Conservation (phyloP, 2,329 filamentous ascomycete species). For the Exophiala calicioides region DNA sequence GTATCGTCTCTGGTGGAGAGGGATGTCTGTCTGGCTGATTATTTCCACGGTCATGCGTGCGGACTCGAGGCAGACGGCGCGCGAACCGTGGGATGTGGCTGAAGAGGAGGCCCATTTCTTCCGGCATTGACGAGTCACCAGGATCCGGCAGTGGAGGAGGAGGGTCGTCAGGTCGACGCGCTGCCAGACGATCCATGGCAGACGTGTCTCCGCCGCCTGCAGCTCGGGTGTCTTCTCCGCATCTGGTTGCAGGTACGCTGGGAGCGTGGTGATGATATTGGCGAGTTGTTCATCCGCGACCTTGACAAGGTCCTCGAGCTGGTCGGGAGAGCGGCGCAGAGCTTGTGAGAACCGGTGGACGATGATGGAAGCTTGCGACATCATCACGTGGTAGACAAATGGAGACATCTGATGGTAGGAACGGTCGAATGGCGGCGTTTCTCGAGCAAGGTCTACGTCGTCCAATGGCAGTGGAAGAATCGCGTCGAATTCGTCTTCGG, state of each 20-base stretch:
- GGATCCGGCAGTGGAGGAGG: neutral
- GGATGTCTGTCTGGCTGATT: neutral
- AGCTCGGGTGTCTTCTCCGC: neutral
- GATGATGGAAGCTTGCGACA: neutral
- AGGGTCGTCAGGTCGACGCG: neutral
- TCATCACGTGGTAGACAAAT: neutral
- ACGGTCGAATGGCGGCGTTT: neutral
- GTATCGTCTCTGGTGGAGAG: neutral
- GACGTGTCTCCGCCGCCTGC: neutral
- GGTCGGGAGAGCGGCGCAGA: neutral
- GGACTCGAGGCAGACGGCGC: neutral
- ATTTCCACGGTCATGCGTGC: neutral
- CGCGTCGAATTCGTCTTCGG: neutral
- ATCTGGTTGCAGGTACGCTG: neutral
- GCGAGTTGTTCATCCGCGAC: neutral
- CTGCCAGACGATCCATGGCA: neutral
- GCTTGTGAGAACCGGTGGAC: neutral
- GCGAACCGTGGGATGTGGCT: neutral
- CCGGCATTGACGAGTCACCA: neutral
- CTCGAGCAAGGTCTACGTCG: neutral
- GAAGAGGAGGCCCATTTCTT: neutral
- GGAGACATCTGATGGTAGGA: neutral
- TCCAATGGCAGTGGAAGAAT: neutral
- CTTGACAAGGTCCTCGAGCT: neutral
- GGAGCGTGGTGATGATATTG: neutral